Evolutionary conservation across 2,329 filamentous ascomycete species (phyloP), one percentile per base, ranked within the genome.

Genomic region (Fusarium paranaense): DNA sequence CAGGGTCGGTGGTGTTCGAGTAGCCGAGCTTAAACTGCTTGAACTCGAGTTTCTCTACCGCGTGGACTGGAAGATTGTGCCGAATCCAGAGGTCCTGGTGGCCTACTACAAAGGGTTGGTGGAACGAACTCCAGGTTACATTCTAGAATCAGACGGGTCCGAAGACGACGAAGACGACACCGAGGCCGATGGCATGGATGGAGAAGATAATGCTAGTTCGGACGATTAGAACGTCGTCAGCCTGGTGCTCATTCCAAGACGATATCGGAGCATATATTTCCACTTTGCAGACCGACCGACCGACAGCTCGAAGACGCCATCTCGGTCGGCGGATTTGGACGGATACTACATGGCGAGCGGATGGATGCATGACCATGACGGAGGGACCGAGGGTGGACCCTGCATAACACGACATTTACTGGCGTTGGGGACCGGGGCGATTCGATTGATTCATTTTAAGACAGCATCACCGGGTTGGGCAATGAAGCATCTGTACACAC

Each of bases 51-150:
- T 99, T 76, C 85, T 99, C 35, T 95, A 95, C 80, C 89, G 94
- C 62, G 93, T 99, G 32, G 94, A 98, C 79, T 99, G 97, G 96
- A 94, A 93, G 79, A 99, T 99, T 75, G 95, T 99, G 4, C 97
- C 97, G 6, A 95, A 97, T 79, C 95, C 97, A 2, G 97, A 98
- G 81, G 93, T 97, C 3, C 86, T 99, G 50, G 94, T 95, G 30
- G 95, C 97, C 66, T 99, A 99, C 81, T 99, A 98, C 82, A 90
- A 91, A 70, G 96, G 94, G 59, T 85, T 99, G 37, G 93, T 98
- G 35, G 94, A 90, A 74, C 87, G 90, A 14, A 89, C 88, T 33
- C 86, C 87, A 0, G 88, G 87, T 9, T 92, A 91, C 73, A 80
- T 80, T 27, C 80, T 92, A 10, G 86, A 90, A 72, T 80, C 81